phyloP scores from a whole-genome alignment of 2,329 filamentous ascomycete species.

The Pseudocercospora fuligena region DNA sequence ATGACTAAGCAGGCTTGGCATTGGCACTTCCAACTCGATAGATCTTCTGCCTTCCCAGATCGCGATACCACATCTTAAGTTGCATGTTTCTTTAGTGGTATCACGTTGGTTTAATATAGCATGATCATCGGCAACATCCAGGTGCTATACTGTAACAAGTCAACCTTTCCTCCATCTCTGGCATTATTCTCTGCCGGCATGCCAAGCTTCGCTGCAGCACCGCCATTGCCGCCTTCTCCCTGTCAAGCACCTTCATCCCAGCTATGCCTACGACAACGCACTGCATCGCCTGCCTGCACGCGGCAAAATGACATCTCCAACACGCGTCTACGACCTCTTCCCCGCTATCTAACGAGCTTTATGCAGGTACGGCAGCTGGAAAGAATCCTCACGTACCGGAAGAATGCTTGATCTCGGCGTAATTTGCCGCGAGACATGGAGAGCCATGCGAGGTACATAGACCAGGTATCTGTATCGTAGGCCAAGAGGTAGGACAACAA shows the following conservation, averaged over 20 bases:
- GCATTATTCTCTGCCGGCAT: too few relatives aligned
- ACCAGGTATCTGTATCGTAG: background rate
- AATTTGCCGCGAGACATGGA: conserved; percentile 10
- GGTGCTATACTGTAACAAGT: too few relatives aligned
- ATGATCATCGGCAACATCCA: too few relatives aligned
- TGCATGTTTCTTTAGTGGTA: too few relatives aligned
- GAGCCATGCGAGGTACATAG: conserved; percentile 1
- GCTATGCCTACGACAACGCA: background rate
- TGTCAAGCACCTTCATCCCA: background rate
- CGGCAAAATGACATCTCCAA: background rate
- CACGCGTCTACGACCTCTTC: background rate
- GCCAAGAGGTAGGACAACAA: background rate
- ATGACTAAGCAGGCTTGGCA: too few relatives aligned
- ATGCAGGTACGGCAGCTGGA: background rate
- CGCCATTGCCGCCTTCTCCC: background rate
- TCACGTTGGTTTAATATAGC: too few relatives aligned
- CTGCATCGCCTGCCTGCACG: background rate
- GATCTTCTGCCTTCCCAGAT: too few relatives aligned
- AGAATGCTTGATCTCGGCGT: background rate
- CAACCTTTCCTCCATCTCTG: too few relatives aligned
- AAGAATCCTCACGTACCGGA: background rate
- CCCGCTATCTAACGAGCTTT: background rate
- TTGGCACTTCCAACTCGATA: too few relatives aligned
- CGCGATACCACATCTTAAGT: too few relatives aligned
- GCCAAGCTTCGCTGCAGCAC: too few relatives aligned